phyloP scores from a whole-genome alignment of 2,329 filamentous ascomycete species.

The Fusarium vanettenii region DNA sequence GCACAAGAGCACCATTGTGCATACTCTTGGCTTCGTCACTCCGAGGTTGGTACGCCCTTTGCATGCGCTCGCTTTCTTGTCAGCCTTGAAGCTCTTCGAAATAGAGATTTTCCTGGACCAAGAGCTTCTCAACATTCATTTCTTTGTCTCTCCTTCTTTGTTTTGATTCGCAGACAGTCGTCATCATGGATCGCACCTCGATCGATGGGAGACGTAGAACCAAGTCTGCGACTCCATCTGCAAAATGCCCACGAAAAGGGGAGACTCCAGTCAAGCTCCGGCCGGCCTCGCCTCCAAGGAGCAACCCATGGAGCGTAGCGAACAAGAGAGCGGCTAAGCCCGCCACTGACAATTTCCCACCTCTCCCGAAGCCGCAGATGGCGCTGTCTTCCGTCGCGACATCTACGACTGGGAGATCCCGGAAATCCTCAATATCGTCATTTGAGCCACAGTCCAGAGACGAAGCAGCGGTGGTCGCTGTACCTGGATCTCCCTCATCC shows the following conservation, averaged over 20 bases:
- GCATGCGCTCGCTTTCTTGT: constrained; percentile 25
- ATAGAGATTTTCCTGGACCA: neutral
- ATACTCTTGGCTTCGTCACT: constrained; percentile 21
- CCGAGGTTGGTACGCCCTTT: constrained; percentile 22
- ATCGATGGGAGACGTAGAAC: constrained; percentile 43
- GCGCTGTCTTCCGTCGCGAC: constrained; percentile 11
- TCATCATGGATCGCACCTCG: constrained; percentile 41
- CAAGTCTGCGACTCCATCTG: constrained; percentile 16
- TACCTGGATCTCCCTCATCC: constrained; percentile 36
- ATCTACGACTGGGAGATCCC: constrained; percentile 19
- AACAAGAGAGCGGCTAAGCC: constrained; percentile 3
- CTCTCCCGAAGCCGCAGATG: constrained; percentile 27
- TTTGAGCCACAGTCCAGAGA: constrained; percentile 12
- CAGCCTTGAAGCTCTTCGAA: constrained; percentile 1
- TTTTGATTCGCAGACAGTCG: neutral
- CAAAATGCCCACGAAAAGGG: constrained; percentile 19
- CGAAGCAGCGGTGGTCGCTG: constrained; percentile 8
- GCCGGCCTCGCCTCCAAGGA: constrained; percentile 49
- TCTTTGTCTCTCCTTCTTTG: neutral
- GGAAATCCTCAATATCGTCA: constrained; percentile 23
- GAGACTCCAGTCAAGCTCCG: constrained; percentile 34
- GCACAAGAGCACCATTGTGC: constrained; percentile 28
- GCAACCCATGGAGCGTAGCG: constrained; percentile 47
- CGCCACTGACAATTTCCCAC: constrained; percentile 32
- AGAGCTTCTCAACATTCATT: neutral